These are phyloP conservation scores for Fremontodendron californicum DNA, from an alignment of 345 rosid genomes.

Conservation along the genomic window DNA sequence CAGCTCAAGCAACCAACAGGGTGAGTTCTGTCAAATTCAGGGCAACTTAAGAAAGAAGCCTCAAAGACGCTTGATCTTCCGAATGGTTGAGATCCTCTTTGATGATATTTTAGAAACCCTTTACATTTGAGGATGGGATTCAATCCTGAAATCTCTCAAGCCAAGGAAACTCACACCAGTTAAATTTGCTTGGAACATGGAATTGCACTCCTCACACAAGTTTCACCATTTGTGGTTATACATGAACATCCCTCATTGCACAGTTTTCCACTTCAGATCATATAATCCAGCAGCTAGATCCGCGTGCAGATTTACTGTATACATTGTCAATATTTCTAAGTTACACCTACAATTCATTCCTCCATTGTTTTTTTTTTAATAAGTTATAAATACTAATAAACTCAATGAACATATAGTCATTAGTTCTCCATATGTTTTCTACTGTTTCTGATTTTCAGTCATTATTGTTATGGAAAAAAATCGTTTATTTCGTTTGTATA, in stretches of 20 bases:
- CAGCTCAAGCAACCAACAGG: slow-evolving; percentile 24
- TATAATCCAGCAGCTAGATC: background rate
- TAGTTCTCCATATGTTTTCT: background rate
- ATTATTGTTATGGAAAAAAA: background rate
- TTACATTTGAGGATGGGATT: background rate
- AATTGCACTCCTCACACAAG: background rate
- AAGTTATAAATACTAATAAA: background rate
- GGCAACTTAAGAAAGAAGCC: slow-evolving; percentile 25
- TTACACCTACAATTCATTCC: slow-evolving; percentile 1
- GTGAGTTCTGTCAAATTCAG: slow-evolving; percentile 32
- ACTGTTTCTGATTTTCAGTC: background rate
- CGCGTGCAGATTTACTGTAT: background rate
- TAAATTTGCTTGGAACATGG: background rate
- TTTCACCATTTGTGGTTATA: background rate
- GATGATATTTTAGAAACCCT: background rate
- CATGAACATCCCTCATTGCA: background rate
- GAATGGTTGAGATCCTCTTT: background rate
- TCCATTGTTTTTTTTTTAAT: background rate
- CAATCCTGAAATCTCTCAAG: background rate
- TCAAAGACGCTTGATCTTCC: background rate
- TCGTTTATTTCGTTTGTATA: background rate
- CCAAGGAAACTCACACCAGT: background rate
- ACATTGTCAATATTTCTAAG: slow-evolving; percentile 1
- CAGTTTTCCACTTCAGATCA: background rate
- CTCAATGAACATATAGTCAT: background rate